Percentiles rank a stretch among this genome's conserved stretches.
These are phyloP conservation scores for Helianthus tuberosus DNA, from an alignment of 129 eudicot genomes.

Conservation along the genomic window DNA sequence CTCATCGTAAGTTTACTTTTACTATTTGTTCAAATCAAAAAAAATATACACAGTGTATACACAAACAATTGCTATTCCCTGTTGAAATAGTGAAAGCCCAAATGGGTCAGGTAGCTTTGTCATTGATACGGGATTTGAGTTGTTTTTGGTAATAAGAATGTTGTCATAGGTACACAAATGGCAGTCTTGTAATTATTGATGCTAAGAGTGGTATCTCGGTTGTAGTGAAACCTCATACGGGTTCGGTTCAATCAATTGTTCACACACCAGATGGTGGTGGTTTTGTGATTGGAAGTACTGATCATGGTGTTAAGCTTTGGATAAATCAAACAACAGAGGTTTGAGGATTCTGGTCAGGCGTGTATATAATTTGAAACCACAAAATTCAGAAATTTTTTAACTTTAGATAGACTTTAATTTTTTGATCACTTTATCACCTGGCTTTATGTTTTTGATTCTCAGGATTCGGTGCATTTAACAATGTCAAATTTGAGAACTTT, in stretches of 20 bases:
- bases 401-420: not conserved
- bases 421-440: not conserved
- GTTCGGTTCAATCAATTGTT: slow-evolving; percentile 69
- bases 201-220: slow-evolving; percentile 75
- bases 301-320: slow-evolving; percentile 97
- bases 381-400: not conserved
- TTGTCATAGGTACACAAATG: slow-evolving; percentile 84
- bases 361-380: slow-evolving; percentile 17
- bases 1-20: too few species aligned
- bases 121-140: not conserved
- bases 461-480: slow-evolving; percentile 67
- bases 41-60: too few species aligned
- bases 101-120: too few species aligned
- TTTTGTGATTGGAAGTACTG: slow-evolving; percentile 88
- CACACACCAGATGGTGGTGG: slow-evolving; percentile 75
- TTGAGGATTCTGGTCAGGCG: slow-evolving; percentile 65
- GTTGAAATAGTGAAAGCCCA: too few species aligned
- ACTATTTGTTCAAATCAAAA: too few species aligned
- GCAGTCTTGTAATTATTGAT: slow-evolving; percentile 80
- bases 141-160: slow-evolving; percentile 85
- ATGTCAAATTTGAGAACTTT: slow-evolving; percentile 63
- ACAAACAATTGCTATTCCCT: too few species aligned
- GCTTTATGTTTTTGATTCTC: slow-evolving; percentile 11
- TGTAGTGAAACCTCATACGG: slow-evolving; percentile 88
- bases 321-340: slow-evolving; percentile 60